Evolutionary conservation across 2,329 filamentous ascomycete genomes (phyloP), one percentile per base, ranked within the genome.

Genomic region (Chrysoporthe puriensis): DNA sequence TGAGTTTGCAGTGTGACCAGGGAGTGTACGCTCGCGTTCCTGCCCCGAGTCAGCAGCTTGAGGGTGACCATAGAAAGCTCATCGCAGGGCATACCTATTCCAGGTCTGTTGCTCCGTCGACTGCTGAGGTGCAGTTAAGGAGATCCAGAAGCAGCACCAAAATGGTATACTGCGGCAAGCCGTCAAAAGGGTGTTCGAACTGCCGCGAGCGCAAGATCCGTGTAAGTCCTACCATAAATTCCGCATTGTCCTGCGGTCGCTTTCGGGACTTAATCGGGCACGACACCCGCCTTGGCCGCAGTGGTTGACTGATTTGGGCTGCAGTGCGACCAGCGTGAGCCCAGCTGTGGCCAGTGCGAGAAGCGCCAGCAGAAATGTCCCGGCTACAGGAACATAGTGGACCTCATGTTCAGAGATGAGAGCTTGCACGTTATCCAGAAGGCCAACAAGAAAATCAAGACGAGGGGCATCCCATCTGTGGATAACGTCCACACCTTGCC

Each of bases 151-250:
- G 57, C 57, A 34, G 43, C 61, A 54, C 46, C 61, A 63, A n/a
- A 16, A 87, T 87, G 85, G 85, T 87, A 6, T 87, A 86, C 72
- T 86, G 85, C 71, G 85, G 85, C 5, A 86, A 86, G 72, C 85
- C 85, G 56, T 86, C 84, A 48, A 85, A 84, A 73, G 84, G 84
- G 52, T 87, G 85, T 75, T 85, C 83, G 71, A 83, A 79, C 70
- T 87, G 85, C 72, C 81, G 85, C 70, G 81, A 84, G 73, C 82
- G 84, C 71, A 87, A 87, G 76, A 84, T 86, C 69, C 82, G 83
- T 67, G 84, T 86, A 77, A 78, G 84, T 82, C 64, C 11, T 63
- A 44, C n/a, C 26, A 26, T 26, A 26, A 26, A 62, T 16, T 9
- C 32, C 36, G 34, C 43, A 54, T 1, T 54, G 11, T 21, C 50